Evolutionary conservation across 2,329 filamentous ascomycete genomes (phyloP).

Genomic region (Pseudocercospora eumusae): DNA sequence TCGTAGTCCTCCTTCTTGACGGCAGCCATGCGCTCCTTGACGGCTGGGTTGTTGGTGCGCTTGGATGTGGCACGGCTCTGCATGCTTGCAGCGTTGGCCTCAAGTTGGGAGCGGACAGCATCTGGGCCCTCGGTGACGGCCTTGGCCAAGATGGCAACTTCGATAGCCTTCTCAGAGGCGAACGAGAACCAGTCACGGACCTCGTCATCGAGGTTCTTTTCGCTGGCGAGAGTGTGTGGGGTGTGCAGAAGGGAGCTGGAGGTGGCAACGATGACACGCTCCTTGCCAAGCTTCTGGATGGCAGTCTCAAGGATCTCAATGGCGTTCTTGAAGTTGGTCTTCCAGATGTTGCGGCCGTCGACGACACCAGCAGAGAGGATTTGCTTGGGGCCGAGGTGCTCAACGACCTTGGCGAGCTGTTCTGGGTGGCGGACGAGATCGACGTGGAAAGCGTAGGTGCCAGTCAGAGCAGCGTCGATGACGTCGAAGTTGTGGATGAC

Average conservation of each 20-base stretch:
- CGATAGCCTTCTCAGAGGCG: constrained; percentile 87
- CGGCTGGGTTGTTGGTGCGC: constrained; percentile 94
- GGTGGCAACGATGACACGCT: constrained; percentile 93
- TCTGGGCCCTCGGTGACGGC: constrained; percentile 91
- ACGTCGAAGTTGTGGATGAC: constrained; percentile 98
- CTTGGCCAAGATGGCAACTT: constrained; percentile 93
- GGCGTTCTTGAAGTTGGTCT: constrained; percentile 97
- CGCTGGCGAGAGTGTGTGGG: constrained; percentile 93
- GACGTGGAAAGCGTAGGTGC: constrained; percentile 82
- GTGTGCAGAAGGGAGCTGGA: constrained; percentile 98
- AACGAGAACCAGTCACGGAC: constrained; percentile 99
- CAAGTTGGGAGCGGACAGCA: constrained; percentile 80
- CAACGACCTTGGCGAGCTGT: constrained; percentile 84
- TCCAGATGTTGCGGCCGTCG: constrained; percentile 99
- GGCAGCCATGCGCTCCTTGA: constrained; percentile 93
- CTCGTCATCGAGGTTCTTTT: constrained; percentile 96
- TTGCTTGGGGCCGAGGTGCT: constrained; percentile 83
- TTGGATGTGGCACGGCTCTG: constrained; percentile 86
- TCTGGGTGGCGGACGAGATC: constrained; percentile 98
- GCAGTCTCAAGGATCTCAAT: constrained; percentile 89
- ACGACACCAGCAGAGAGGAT: constrained; percentile 94
- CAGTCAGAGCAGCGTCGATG: constrained; percentile 66
- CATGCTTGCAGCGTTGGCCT: constrained; percentile 95
- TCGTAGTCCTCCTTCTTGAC: constrained; percentile 84
- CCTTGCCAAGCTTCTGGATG: constrained; percentile 94